A percentile compares a stretch with the other conserved stretches of the same genome.
phyloP scores from a whole-genome alignment of 257 asterid species.

The Leptodermis oblonga region DNA sequence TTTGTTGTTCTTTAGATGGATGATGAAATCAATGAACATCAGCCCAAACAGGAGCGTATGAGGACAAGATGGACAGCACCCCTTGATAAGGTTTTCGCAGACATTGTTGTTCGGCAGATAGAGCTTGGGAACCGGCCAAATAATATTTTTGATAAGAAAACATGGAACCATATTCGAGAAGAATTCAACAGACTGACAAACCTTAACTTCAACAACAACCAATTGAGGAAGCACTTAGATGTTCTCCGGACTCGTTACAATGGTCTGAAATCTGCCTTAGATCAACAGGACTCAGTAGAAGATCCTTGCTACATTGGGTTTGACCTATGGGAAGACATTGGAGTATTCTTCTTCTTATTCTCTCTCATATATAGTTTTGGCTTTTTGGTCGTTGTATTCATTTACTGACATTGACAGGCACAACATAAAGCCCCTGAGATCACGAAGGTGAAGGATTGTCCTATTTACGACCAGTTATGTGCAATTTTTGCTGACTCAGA shows the following conservation, averaged over 20 bases:
- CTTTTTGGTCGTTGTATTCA: neutral
- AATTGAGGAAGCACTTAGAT: slow-evolving; percentile 85
- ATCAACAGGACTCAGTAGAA: slow-evolving; percentile 50
- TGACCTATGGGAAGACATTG: slow-evolving; percentile 94
- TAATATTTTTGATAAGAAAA: slow-evolving; percentile 87
- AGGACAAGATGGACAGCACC: slow-evolving; percentile 91
- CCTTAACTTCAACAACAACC: slow-evolving; percentile 84
- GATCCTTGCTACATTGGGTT: slow-evolving; percentile 73
- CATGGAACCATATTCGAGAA: slow-evolving; percentile 82
- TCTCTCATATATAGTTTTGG: slow-evolving; percentile 1
- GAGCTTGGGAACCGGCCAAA: slow-evolving; percentile 73
- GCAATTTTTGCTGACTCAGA: slow-evolving; percentile 80
- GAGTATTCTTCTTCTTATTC: slow-evolving; percentile 38
- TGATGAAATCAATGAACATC: slow-evolving; percentile 53
- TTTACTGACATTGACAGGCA: slow-evolving; percentile 39
- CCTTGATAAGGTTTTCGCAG: slow-evolving; percentile 79
- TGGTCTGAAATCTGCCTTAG: slow-evolving; percentile 56
- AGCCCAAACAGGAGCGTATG: slow-evolving; percentile 79
- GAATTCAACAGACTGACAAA: slow-evolving; percentile 65
- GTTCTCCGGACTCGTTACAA: slow-evolving; percentile 81
- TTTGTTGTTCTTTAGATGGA: slow-evolving; percentile 52
- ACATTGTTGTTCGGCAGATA: slow-evolving; percentile 79
- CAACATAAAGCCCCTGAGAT: slow-evolving; percentile 69
- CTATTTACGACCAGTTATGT: slow-evolving; percentile 73
- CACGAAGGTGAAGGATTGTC: slow-evolving; percentile 75